Percentiles rank a stretch among this genome's conserved stretches.
Conservation (phyloP, 306 rosid species). For the Alnus glutinosa region DNA sequence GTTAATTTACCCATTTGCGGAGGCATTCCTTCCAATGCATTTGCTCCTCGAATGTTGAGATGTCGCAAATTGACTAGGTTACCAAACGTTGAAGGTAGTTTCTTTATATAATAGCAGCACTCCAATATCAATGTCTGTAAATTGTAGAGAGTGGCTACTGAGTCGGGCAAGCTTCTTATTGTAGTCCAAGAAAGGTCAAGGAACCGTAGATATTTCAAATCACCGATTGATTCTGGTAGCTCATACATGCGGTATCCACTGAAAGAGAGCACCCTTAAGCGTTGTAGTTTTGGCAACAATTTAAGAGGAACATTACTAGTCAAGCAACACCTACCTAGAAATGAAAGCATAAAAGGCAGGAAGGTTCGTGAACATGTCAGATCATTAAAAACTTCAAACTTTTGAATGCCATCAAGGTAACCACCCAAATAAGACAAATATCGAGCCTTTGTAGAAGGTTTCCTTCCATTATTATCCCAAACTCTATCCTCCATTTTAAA, state of each 20-base stretch:
- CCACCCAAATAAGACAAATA: neutral
- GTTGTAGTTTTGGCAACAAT: neutral
- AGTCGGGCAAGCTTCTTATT: no score
- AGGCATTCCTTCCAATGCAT: no score
- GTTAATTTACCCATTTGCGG: neutral
- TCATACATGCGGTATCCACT: neutral
- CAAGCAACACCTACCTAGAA: no score
- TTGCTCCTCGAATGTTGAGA: no score
- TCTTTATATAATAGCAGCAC: neutral
- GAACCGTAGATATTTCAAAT: neutral
- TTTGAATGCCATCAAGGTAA: no score
- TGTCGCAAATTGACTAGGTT: no score
- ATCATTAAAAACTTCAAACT: neutral
- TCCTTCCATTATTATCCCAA: no score
- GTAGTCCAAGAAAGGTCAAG: neutral
- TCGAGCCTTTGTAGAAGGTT: neutral
- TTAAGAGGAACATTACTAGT: neutral
- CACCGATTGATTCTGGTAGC: neutral
- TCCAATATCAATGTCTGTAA: constrained; percentile 1
- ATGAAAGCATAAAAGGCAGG: neutral
- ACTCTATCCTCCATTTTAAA: rapidly evolving
- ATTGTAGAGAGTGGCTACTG: no score
- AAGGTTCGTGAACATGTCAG: constrained; percentile 63
- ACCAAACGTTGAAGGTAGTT: neutral
- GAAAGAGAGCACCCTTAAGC: neutral